Evolutionary conservation across 2,329 filamentous ascomycete species (phyloP).

Genomic region (Huntiella decipiens): DNA sequence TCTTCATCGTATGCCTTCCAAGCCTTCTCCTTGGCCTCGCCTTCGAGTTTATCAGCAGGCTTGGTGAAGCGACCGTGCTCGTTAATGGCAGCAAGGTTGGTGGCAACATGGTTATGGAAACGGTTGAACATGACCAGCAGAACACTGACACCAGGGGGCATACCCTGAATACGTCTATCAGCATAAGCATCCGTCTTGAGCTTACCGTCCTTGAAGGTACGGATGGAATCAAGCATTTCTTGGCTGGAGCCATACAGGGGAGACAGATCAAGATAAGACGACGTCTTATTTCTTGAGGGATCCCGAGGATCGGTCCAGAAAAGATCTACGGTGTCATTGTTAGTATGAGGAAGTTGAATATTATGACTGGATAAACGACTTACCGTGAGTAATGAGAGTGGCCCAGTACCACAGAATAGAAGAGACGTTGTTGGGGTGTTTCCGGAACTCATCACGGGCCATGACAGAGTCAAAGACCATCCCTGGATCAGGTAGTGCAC

Average conservation of each 20-base stretch:
- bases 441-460: slow-evolving; percentile 28
- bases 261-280: slow-evolving; percentile 52
- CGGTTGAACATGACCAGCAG: slow-evolving; percentile 61
- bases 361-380: slow-evolving; percentile 9
- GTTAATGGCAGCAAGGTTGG: slow-evolving; percentile 68
- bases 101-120: slow-evolving; percentile 75
- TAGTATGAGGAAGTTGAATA: not conserved
- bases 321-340: slow-evolving; percentile 27
- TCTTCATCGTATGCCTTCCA: slow-evolving; percentile 60
- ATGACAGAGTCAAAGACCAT: slow-evolving; percentile 45
- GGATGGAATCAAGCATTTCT: slow-evolving; percentile 44
- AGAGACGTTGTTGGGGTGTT: slow-evolving; percentile 53
- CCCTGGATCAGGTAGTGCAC: slow-evolving; percentile 47
- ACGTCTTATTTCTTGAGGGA: slow-evolving; percentile 43
- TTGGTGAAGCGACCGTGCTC: slow-evolving; percentile 61
- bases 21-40: slow-evolving; percentile 28
- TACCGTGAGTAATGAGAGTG: slow-evolving; percentile 53
- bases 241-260: slow-evolving; percentile 54
- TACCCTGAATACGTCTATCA: slow-evolving; percentile 48
- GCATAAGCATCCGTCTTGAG: slow-evolving; percentile 57
- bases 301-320: slow-evolving; percentile 51
- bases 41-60: slow-evolving; percentile 30
- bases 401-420: slow-evolving; percentile 57
- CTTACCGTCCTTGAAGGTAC: slow-evolving; percentile 51
- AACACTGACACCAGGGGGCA: slow-evolving; percentile 53